These are phyloP conservation scores for Osmozyma mogii DNA, from an alignment of 805 yeast genomes.

Conservation along the genomic window DNA sequence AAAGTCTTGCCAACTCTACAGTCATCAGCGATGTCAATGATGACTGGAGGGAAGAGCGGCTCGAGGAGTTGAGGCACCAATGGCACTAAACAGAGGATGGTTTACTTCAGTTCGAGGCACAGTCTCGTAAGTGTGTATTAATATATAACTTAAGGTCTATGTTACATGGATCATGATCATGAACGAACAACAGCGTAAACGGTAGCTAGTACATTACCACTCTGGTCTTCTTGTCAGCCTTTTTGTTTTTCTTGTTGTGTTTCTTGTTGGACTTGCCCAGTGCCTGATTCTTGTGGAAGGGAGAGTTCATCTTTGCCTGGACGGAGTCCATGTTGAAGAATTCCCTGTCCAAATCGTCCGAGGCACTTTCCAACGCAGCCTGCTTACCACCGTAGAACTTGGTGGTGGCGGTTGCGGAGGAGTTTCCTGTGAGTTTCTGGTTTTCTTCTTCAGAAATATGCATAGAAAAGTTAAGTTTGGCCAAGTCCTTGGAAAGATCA, in stretches of 20 bases:
- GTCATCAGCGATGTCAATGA: too few species aligned
- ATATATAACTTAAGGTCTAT: too few species aligned
- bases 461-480: slow-evolving; percentile 68
- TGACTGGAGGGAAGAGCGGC: too few species aligned
- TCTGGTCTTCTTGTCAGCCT: slow-evolving; percentile 39
- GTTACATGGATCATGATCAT: too few species aligned
- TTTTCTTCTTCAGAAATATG: slow-evolving; percentile 44
- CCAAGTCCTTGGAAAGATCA: slow-evolving; percentile 62
- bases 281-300: slow-evolving; percentile 56
- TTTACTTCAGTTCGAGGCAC: too few species aligned
- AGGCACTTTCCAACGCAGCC: slow-evolving; percentile 70
- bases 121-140: too few species aligned
- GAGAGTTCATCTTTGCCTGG: slow-evolving; percentile 55
- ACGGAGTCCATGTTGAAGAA: slow-evolving; percentile 67
- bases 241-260: slow-evolving; percentile 73
- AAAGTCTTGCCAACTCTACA: too few species aligned
- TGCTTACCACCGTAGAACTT: slow-evolving; percentile 72
- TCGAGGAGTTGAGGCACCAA: too few species aligned
- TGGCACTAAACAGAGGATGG: too few species aligned
- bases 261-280: slow-evolving; percentile 36
- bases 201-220: slow-evolving; percentile 14
- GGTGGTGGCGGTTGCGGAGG: slow-evolving; percentile 30
- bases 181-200: too few species aligned
- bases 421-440: slow-evolving; percentile 10
- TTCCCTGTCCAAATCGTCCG: slow-evolving; percentile 77